These are phyloP conservation scores for Gastrodia elata DNA, from an alignment of 106 monocot species.

Conservation along the genomic window DNA sequence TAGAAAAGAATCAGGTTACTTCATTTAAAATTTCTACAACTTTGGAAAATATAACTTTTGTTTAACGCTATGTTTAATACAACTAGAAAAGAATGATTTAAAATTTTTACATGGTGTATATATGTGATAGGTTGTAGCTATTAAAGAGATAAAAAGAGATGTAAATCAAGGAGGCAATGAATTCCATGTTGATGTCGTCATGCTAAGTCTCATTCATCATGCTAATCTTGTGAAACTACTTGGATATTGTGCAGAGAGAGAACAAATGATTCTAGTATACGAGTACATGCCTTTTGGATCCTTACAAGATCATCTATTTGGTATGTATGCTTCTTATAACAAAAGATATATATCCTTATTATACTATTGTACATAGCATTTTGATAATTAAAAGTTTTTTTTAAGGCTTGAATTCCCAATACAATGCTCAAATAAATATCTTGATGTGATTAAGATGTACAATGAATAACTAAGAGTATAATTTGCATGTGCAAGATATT, in stretches of 20 bases:
- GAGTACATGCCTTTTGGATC: slow-evolving; percentile 25
- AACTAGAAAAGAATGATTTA: background rate
- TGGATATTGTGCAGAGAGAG: slow-evolving; percentile 18
- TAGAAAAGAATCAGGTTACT: slow-evolving; percentile 23
- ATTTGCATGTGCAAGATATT: too few species aligned
- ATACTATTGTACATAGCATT: too few species aligned
- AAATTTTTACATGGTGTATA: too few species aligned
- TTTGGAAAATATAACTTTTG: background rate
- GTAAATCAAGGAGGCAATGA: slow-evolving; percentile 15
- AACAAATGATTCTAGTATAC: slow-evolving; percentile 18
- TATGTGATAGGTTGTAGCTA: slow-evolving; percentile 12
- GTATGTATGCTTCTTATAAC: slow-evolving; percentile 3
- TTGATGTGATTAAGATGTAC: too few species aligned
- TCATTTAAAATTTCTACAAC: background rate
- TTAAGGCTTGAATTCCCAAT: background rate
- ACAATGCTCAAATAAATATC: too few species aligned
- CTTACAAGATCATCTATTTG: slow-evolving; percentile 22
- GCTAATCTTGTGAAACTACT: slow-evolving; percentile 22
- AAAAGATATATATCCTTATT: too few species aligned
- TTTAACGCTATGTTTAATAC: background rate
- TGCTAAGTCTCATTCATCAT: slow-evolving; percentile 24
- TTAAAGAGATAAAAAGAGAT: slow-evolving; percentile 20
- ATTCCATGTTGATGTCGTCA: slow-evolving; percentile 19
- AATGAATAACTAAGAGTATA: too few species aligned
- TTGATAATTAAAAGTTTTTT: background rate